Evolutionary conservation across 2,329 filamentous ascomycete species (phyloP), one percentile per base, ranked within the genome.

Genomic region (Alternaria metachromatica): DNA sequence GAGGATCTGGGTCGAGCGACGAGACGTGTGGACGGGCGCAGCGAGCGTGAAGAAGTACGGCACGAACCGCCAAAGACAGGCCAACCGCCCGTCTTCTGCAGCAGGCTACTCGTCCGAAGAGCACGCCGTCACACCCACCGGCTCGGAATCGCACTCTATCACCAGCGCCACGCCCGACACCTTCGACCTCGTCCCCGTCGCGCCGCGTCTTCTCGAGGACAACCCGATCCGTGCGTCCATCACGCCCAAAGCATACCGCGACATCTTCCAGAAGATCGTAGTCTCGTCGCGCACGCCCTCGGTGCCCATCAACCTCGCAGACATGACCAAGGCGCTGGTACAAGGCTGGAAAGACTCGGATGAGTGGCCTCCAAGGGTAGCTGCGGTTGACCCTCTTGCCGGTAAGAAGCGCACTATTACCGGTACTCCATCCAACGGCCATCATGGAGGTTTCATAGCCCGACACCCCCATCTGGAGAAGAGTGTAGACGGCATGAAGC

Each of bases 261-360:
- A 91, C 50, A 92, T 98, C 60, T 97, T 97, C 83, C 91, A 92
- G 76, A 97, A 97, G 81, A 91, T 97, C 55, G 89, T 97, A 45
- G 79, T 94, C 1, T 90, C 95, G 73, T 87, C 86, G 41, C 87
- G 96, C 67, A 92, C 93, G 3, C 95, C 95, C 0, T 90, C 91
- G 2, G 92, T 96, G 15, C 95, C 95, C 4, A 91, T 97, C 74
- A 97, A 97, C 72, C 87, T 98, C 0, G 83, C 86, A 28, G 93
- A 97, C 72, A 90, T 97, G 82, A 88, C 92, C 21, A 87, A 89
- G 10, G 89, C 92, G 12, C 92, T 95, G 68, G 94, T 98, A 1
- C 86, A 91, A 26, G 95, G 95, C 46, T 97, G 95, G 95, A 97
- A 96, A 80, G 87, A 92, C 44, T 93, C 96, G 72, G 94, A 94